A percentile compares a stretch with the other conserved stretches of the same genome.
These are phyloP conservation scores for Durotheca rogersii DNA, from an alignment of 495 filamentous ascomycete genomes.

Conservation along the genomic window DNA sequence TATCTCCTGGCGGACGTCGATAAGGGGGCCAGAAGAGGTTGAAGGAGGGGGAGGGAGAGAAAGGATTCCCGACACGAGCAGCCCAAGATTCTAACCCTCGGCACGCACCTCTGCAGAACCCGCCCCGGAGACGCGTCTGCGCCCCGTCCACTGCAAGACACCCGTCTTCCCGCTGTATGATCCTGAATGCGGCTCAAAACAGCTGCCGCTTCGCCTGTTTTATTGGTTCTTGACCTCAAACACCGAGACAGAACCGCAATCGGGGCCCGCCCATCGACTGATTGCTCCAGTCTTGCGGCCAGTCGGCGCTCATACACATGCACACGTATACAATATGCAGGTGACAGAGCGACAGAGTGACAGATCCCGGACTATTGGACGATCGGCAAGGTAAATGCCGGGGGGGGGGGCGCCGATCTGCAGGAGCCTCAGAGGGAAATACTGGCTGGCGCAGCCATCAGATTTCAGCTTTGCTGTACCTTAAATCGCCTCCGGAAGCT, in stretches of 20 bases:
- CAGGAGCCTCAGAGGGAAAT: constrained; percentile 22
- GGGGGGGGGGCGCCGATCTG: constrained; percentile 25
- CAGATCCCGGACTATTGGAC: constrained; percentile 31
- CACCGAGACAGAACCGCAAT: constrained; percentile 9
- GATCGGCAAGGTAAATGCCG: constrained; percentile 25
- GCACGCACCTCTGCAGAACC: too few relatives aligned
- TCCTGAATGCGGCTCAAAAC: constrained; percentile 3
- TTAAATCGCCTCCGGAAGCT: constrained; percentile 4
- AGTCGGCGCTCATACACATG: constrained; percentile 2
- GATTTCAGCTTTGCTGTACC: too few relatives aligned
- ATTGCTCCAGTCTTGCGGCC: constrained; percentile 20
- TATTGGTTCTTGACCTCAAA: constrained; percentile 5
- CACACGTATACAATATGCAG: constrained; percentile 13
- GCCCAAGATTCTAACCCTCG: too few relatives aligned
- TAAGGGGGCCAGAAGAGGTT: too few relatives aligned
- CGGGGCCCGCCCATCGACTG: constrained; percentile 3
- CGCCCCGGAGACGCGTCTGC: constrained; percentile 11
- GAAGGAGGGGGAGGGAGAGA: too few relatives aligned
- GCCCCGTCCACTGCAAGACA: constrained; percentile 13
- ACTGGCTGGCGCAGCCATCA: too few relatives aligned
- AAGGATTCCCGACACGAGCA: too few relatives aligned
- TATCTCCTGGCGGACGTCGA: too few relatives aligned
- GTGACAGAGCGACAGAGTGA: constrained; percentile 2
- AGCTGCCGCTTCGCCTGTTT: constrained; percentile 3
- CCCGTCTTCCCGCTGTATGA: constrained; percentile 16